Conservation (phyloP, 192 early-diverging fungal genomes). For the Rhizophagus clarus region DNA sequence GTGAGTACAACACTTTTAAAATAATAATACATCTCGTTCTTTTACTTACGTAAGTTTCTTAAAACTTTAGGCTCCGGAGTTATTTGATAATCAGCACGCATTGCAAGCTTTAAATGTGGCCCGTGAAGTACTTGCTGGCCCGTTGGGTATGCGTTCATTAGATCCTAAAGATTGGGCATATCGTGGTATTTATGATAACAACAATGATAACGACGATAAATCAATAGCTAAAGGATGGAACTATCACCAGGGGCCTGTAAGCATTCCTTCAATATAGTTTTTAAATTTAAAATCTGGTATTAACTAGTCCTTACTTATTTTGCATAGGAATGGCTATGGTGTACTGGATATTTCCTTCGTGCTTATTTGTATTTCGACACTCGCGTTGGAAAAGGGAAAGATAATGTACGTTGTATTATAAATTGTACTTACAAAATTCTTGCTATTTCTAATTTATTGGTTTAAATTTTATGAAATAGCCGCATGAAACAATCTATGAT, state of each 20-base stretch:
- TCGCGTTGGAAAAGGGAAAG: conserved; percentile 34
- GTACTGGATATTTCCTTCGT: conserved; percentile 84
- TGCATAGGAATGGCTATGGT: conserved; percentile 96
- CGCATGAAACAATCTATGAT: conserved; percentile 53
- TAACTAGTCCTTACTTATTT: background rate
- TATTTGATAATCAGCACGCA: conserved; percentile 84
- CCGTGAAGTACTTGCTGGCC: conserved; percentile 71
- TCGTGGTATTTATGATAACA: conserved; percentile 91
- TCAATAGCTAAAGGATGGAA: conserved; percentile 95
- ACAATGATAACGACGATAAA: conserved; percentile 82
- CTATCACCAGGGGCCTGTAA: conserved; percentile 92
- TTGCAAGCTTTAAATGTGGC: conserved; percentile 67
- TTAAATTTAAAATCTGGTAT: conserved; percentile 20
- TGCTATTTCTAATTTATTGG: background rate
- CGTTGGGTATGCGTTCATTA: conserved; percentile 93
- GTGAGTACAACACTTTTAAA: background rate
- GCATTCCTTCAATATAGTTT: conserved; percentile 7
- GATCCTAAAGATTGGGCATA: conserved; percentile 95
- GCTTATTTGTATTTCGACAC: conserved; percentile 77
- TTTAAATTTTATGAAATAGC: conserved; percentile 33
- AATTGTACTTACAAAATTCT: background rate
- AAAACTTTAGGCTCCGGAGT: conserved; percentile 72
- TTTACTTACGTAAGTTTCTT: background rate
- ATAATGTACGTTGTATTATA: conserved; percentile 32
- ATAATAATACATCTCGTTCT: background rate